phyloP scores from a whole-genome alignment of 1,284 basidiomycete species.

The Fomes fomentarius region DNA sequence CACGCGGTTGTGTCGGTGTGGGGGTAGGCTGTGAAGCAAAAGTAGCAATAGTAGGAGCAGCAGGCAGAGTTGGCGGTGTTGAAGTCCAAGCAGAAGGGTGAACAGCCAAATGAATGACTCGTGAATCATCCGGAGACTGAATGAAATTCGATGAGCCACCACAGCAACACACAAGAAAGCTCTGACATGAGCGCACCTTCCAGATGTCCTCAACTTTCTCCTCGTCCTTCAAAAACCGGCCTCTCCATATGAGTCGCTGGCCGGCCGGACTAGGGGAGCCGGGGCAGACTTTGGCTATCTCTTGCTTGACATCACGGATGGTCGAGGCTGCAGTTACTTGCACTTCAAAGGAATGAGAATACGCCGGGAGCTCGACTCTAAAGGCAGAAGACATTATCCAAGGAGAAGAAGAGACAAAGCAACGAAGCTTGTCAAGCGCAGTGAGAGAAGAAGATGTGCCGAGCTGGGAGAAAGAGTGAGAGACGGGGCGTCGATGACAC shows the following conservation, averaged over 20 bases:
- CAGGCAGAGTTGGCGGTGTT: conserved; percentile 40
- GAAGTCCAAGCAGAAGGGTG: conserved; percentile 74
- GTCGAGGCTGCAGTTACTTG: conserved; percentile 51
- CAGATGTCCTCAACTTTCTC: conserved; percentile 70
- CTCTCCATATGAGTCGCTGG: conserved; percentile 76
- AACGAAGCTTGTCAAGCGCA: conserved; percentile 15
- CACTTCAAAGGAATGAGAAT: conserved; percentile 66
- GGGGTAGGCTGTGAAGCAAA: background rate
- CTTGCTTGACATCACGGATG: conserved; percentile 67
- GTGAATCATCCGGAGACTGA: conserved; percentile 59
- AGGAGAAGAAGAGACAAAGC: conserved; percentile 11
- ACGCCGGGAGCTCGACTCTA: conserved; percentile 74
- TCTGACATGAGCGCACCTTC: conserved; percentile 51
- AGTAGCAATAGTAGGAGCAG: conserved; percentile 2
- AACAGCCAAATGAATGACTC: conserved; percentile 73
- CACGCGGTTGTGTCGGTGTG: conserved; percentile 2
- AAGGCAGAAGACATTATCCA: conserved; percentile 44
- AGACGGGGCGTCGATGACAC: conserved; percentile 2
- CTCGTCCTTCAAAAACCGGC: conserved; percentile 64
- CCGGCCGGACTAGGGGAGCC: conserved; percentile 70
- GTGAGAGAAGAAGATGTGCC: conserved; percentile 6
- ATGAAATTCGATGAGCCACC: conserved; percentile 9
- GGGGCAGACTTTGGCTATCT: conserved; percentile 61
- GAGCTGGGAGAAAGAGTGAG: conserved; percentile 6
- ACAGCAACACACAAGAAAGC: conserved; percentile 1